These are phyloP conservation scores for Testicularia cyperi DNA, from an alignment of 1,284 basidiomycete species.

Conservation along the genomic window DNA sequence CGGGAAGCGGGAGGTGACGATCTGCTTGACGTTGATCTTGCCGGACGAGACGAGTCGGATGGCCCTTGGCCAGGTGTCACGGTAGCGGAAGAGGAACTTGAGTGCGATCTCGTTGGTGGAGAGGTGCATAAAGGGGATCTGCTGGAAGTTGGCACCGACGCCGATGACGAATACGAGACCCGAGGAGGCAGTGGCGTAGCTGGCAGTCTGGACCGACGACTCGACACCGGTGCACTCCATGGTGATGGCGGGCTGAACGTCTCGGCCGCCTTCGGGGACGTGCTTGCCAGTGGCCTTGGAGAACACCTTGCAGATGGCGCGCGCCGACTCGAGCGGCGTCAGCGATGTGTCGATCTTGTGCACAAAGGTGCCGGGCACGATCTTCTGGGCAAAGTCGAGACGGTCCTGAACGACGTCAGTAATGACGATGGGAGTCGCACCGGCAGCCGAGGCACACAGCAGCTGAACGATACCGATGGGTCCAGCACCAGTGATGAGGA, in stretches of 20 bases:
- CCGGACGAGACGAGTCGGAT: slow-evolving; percentile 77
- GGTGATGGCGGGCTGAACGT: slow-evolving; percentile 40
- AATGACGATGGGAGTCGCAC: slow-evolving; percentile 65
- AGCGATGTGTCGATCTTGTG: slow-evolving; percentile 35
- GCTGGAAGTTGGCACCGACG: slow-evolving; percentile 61
- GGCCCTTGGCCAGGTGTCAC: slow-evolving; percentile 72
- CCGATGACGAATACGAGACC: slow-evolving; percentile 65
- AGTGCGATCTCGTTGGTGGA: slow-evolving; percentile 65
- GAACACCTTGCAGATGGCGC: slow-evolving; percentile 47
- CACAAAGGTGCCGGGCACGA: slow-evolving; percentile 63
- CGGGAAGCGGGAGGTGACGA: slow-evolving; percentile 80
- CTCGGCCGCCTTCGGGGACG: slow-evolving; percentile 16
- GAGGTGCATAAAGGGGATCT: slow-evolving; percentile 63
- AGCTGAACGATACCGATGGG: slow-evolving; percentile 65
- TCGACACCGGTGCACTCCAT: slow-evolving; percentile 87
- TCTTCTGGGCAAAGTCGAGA: slow-evolving; percentile 64
- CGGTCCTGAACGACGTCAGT: slow-evolving; percentile 64
- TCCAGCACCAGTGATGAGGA: slow-evolving; percentile 55
- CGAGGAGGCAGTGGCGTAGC: slow-evolving; percentile 62
- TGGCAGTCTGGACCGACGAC: slow-evolving; percentile 76
- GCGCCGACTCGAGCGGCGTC: slow-evolving; percentile 27
- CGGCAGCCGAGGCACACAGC: slow-evolving; percentile 64
- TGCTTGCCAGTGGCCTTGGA: slow-evolving; percentile 36
- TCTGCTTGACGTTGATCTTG: slow-evolving; percentile 79
- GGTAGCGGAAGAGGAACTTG: slow-evolving; percentile 62